Conservation (phyloP, 163 green algal species). For the Trebouxiophyceae sp. region DNA sequence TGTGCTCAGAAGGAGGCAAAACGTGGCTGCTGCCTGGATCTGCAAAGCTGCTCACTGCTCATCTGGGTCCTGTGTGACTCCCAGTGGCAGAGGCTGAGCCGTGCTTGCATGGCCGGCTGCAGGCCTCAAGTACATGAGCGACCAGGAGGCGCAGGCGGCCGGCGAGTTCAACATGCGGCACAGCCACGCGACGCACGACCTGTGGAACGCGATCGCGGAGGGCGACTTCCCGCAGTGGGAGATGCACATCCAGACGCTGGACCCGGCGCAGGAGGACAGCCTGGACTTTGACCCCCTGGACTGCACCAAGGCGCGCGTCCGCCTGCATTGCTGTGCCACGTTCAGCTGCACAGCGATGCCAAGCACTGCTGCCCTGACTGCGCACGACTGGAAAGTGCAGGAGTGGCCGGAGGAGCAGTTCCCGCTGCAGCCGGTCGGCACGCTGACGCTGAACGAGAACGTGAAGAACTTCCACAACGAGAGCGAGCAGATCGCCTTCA, state of each 20-base stretch:
- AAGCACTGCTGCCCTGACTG: not conserved
- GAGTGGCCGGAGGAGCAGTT: slow-evolving; percentile 67
- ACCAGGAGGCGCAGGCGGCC: slow-evolving; percentile 72
- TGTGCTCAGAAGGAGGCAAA: not conserved
- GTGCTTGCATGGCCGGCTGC: not conserved
- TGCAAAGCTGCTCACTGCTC: too few relatives aligned
- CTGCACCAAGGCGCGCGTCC: slow-evolving; percentile 49
- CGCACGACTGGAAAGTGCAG: slow-evolving; percentile 13
- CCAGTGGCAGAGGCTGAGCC: not conserved
- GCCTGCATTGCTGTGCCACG: too few relatives aligned
- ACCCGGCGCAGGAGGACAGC: slow-evolving; percentile 69
- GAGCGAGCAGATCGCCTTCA: slow-evolving; percentile 93
- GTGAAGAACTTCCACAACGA: slow-evolving; percentile 96
- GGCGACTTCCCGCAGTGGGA: slow-evolving; percentile 76
- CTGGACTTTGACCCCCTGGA: slow-evolving; percentile 74
- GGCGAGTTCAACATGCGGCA: slow-evolving; percentile 70
- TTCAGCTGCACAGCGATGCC: not conserved
- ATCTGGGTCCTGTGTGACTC: too few relatives aligned
- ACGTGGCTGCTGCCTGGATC: not conserved
- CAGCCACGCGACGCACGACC: slow-evolving; percentile 41
- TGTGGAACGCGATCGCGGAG: slow-evolving; percentile 65
- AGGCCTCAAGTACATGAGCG: slow-evolving; percentile 76
- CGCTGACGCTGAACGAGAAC: slow-evolving; percentile 91
- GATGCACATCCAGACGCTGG: slow-evolving; percentile 76
- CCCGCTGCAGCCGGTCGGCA: slow-evolving; percentile 73